Conservation (phyloP, 495 filamentous ascomycete species). For the Penicillium turbatum region DNA sequence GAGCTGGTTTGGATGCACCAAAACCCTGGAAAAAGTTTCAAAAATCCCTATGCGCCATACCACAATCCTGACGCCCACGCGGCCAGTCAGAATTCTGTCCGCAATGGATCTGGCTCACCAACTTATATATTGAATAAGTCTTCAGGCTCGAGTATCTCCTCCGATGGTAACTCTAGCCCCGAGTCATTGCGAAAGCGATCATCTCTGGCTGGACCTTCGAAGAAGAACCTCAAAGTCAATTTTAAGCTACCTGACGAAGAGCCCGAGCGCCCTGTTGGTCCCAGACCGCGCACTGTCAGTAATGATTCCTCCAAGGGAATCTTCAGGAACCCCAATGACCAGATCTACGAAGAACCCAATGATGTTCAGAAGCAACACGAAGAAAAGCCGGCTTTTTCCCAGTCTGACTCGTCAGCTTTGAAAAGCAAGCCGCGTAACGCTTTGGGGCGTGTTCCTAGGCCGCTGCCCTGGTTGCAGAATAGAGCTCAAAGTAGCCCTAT, state of each 20-base stretch:
- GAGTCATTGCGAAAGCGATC: conserved; percentile 19
- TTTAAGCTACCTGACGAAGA: conserved; percentile 37
- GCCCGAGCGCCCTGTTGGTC: conserved; percentile 7
- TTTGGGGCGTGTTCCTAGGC: conserved; percentile 48
- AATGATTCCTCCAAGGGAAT: conserved; percentile 41
- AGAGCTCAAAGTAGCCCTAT: conserved; percentile 43
- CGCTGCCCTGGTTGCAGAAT: conserved; percentile 35
- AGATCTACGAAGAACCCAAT: conserved; percentile 85
- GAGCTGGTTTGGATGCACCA: conserved; percentile 84
- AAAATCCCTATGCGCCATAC: conserved; percentile 58
- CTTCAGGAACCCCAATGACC: conserved; percentile 61
- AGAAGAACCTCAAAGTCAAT: conserved; percentile 42
- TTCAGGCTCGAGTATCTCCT: conserved; percentile 18
- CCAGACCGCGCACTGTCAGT: conserved; percentile 34
- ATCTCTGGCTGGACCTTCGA: conserved; percentile 20
- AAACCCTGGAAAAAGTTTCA: conserved; percentile 54
- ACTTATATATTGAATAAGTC: conserved; percentile 20
- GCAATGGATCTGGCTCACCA: conserved; percentile 26
- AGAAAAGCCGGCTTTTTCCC: conserved; percentile 34
- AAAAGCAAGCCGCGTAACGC: conserved; percentile 52
- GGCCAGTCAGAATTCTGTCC: conserved; percentile 44
- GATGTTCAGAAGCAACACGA: conserved; percentile 26
- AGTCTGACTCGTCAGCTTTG: conserved; percentile 49
- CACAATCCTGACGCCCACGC: conserved; percentile 38
- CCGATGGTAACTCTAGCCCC: conserved; percentile 26